Evolutionary conservation across 2,329 filamentous ascomycete species (phyloP).

Genomic region (Botryotinia calthae): DNA sequence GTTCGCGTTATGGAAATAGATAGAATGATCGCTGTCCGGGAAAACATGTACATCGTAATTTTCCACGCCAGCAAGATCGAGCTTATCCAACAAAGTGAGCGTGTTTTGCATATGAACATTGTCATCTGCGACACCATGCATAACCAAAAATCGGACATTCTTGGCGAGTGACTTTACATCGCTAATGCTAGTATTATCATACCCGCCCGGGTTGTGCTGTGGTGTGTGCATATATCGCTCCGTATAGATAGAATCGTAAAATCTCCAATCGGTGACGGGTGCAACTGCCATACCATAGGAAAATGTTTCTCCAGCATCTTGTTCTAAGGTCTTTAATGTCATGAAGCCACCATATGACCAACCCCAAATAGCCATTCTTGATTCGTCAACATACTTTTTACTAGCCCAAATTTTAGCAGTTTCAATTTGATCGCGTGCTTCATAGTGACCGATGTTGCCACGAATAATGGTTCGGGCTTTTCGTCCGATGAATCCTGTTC

Average conservation of each 20-base stretch:
- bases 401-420: constrained; percentile 80
- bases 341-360: constrained; percentile 98
- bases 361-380: constrained; percentile 90
- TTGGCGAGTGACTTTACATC: constrained; percentile 70
- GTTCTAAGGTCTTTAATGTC: constrained; percentile 90
- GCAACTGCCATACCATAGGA: constrained; percentile 97
- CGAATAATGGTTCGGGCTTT: constrained; percentile 78
- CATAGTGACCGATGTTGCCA: constrained; percentile 78
- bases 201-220: constrained; percentile 75
- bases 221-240: constrained; percentile 98
- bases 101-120: constrained; percentile 98
- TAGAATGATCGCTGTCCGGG: constrained; percentile 92
- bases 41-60: constrained; percentile 98
- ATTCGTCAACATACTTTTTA: constrained; percentile 78
- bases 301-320: constrained; percentile 85
- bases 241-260: constrained; percentile 91
- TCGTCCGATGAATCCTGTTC: constrained; percentile 87
- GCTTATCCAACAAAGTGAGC: constrained; percentile 77
- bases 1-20: constrained; percentile 92
- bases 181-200: constrained; percentile 69
- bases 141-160: constrained; percentile 86
- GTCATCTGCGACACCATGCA: constrained; percentile 96
- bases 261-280: constrained; percentile 97
- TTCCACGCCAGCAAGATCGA: constrained; percentile 76
- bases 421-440: constrained; percentile 87